A percentile compares a stretch with the other conserved stretches of the same genome.
Evolutionary conservation across 2,329 filamentous ascomycete species (phyloP).

Genomic region (Microsporum audouinii): DNA sequence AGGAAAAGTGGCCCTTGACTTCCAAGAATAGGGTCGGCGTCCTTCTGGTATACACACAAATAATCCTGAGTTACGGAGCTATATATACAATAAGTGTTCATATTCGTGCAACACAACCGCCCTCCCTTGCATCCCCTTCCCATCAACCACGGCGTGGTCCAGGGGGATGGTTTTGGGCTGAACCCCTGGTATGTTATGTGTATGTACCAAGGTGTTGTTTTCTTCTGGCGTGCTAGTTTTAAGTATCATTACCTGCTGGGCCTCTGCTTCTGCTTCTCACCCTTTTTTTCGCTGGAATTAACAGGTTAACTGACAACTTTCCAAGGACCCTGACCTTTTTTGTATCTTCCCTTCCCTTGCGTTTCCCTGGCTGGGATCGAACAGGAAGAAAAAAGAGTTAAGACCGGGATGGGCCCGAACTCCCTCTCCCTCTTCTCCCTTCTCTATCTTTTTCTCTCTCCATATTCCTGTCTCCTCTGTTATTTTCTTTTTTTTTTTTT

Average conservation of each 20-base stretch:
- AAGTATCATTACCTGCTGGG: neutral
- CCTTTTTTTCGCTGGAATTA: neutral
- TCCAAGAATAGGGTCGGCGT: neutral
- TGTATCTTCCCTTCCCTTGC: neutral
- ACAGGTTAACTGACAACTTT: too few species aligned
- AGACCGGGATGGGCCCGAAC: neutral
- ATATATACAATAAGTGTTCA: too few species aligned
- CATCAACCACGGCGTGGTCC: neutral
- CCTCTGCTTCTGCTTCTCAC: neutral
- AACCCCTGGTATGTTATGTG: neutral
- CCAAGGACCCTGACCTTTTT: neutral
- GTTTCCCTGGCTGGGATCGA: neutral
- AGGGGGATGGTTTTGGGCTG: neutral
- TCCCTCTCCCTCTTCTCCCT: neutral
- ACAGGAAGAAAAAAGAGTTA: neutral
- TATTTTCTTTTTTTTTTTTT: neutral
- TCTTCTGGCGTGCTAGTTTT: neutral
- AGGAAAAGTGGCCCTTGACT: neutral
- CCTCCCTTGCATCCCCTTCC: neutral
- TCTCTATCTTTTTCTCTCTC: neutral
- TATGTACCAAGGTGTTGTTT: neutral
- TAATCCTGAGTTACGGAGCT: too few species aligned
- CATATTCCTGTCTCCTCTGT: neutral
- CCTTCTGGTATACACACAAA: neutral
- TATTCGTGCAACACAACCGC: neutral